phyloP scores from a whole-genome alignment of 371 early-diverging fungal species.

The Massospora cicadina region DNA sequence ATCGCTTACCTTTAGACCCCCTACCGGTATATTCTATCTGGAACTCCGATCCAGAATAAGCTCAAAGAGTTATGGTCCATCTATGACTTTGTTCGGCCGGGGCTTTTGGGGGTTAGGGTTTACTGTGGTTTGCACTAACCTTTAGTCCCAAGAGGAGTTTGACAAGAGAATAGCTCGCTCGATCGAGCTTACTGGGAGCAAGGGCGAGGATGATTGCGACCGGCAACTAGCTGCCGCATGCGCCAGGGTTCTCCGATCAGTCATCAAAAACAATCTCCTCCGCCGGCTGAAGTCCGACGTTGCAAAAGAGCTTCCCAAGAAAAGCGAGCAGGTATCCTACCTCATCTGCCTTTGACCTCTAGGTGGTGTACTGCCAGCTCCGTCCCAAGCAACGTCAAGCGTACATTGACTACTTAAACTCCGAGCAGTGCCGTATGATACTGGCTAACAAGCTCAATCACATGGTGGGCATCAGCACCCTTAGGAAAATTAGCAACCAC shows the following conservation, averaged over 20 bases:
- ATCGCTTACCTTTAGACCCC: constrained; percentile 31
- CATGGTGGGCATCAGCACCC: constrained; percentile 78
- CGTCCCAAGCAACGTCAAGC: constrained; percentile 53
- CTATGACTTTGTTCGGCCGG: constrained; percentile 91
- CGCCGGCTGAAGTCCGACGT: constrained; percentile 90
- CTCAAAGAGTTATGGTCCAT: constrained; percentile 93
- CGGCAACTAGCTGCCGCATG: constrained; percentile 61
- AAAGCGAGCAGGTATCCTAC: constrained; percentile 62
- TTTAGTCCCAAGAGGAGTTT: constrained; percentile 4
- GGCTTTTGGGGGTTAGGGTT: constrained; percentile 56
- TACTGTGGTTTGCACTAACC: background rate
- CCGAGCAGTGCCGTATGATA: constrained; percentile 52
- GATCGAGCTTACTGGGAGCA: constrained; percentile 5
- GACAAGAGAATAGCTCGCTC: constrained; percentile 4
- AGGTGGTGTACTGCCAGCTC: constrained; percentile 77
- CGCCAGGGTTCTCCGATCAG: constrained; percentile 70
- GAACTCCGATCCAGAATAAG: constrained; percentile 98
- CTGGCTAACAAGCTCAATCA: constrained; percentile 67
- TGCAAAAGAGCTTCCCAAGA: constrained; percentile 76
- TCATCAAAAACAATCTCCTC: constrained; percentile 87
- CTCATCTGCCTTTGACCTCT: background rate
- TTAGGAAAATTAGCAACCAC: constrained; percentile 96
- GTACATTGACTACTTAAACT: constrained; percentile 60
- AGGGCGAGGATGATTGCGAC: background rate
- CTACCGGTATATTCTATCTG: constrained; percentile 79